Percentiles rank a stretch among this genome's conserved stretches.
These are phyloP conservation scores for Haplosporangium sp. DNA, from an alignment of 371 early-diverging fungal species.

Conservation along the genomic window DNA sequence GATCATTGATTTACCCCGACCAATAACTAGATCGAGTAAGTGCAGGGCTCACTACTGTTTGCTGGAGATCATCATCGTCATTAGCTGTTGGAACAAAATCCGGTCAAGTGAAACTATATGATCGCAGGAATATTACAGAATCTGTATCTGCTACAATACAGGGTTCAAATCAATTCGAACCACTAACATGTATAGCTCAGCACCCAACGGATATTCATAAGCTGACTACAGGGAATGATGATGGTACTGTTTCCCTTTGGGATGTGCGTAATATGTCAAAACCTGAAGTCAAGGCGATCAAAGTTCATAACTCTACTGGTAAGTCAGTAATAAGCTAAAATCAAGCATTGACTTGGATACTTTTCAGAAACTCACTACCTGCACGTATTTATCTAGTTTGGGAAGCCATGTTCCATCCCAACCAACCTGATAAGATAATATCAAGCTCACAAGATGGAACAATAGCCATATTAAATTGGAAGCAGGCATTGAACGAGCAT, in stretches of 20 bases:
- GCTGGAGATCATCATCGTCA: conserved; percentile 14
- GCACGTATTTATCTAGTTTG: neutral
- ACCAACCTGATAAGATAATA: conserved; percentile 10
- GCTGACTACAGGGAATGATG: conserved; percentile 14
- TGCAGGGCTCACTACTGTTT: conserved; percentile 10
- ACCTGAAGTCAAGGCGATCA: conserved; percentile 6
- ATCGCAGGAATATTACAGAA: conserved; percentile 13
- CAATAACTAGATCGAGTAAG: conserved; percentile 7
- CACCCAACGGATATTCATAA: conserved; percentile 8
- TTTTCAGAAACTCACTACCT: no score
- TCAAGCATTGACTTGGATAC: neutral
- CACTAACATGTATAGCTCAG: conserved; percentile 9
- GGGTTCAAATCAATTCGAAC: conserved; percentile 4
- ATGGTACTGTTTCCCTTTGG: conserved; percentile 9
- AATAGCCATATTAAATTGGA: conserved; percentile 13
- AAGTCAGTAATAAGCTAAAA: neutral
- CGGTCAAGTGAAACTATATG: conserved; percentile 15
- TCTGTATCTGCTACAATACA: neutral
- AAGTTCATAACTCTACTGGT: conserved; percentile 20
- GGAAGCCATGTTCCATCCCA: conserved; percentile 16
- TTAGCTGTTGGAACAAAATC: conserved; percentile 12
- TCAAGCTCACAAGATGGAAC: conserved; percentile 18
- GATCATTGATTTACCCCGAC: no score
- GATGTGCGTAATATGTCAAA: conserved; percentile 16
- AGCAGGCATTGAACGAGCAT: conserved; percentile 10